Conservation (phyloP, 2,329 filamentous ascomycete genomes). For the Claviceps purpurea region DNA sequence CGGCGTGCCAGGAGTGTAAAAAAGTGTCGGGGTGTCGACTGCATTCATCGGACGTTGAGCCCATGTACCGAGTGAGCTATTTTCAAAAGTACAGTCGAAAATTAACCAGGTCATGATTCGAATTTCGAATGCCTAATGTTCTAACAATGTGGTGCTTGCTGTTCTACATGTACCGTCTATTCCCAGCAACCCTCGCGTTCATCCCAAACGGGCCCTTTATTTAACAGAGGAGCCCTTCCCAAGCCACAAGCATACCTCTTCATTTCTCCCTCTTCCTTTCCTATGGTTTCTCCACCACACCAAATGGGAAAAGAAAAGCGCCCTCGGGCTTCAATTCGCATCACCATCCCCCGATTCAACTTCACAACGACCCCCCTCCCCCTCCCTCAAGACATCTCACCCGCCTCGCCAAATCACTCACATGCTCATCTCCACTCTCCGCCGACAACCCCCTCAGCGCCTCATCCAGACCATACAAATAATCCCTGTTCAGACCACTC, state of each 20-base stretch:
- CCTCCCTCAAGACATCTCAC: conserved; percentile 45
- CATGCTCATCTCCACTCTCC: conserved; percentile 70
- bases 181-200: too few species aligned
- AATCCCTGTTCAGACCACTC: conserved; percentile 82
- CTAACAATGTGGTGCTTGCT: too few species aligned
- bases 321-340: background rate
- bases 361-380: background rate
- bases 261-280: too few species aligned
- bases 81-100: background rate
- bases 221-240: too few species aligned
- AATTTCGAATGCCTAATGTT: background rate
- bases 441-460: conserved; percentile 60
- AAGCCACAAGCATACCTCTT: too few species aligned
- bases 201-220: too few species aligned
- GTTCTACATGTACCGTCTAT: too few species aligned
- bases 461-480: conserved; percentile 66
- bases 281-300: too few species aligned
- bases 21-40: too few species aligned
- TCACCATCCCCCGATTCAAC: background rate
- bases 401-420: conserved; percentile 65
- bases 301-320: background rate
- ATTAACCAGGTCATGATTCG: background rate
- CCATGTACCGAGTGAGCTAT: background rate
- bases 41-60: too few species aligned
- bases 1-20: too few species aligned